A percentile compares a stretch with the other conserved stretches of the same genome.
These are phyloP conservation scores for Trichosporon sp. DNA, from an alignment of 1,284 basidiomycete species.

Conservation along the genomic window DNA sequence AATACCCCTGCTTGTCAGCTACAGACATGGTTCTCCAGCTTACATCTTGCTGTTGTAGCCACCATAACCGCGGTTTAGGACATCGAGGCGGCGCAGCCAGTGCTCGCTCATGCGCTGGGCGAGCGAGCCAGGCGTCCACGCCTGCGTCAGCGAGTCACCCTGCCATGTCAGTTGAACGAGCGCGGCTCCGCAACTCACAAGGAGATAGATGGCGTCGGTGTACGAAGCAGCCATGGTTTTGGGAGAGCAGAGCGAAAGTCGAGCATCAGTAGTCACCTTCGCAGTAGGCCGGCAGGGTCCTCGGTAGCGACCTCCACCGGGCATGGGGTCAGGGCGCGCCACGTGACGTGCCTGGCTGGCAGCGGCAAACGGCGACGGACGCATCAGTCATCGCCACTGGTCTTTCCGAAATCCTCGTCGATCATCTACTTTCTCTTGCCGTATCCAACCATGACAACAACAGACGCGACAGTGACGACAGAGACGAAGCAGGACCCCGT, in stretches of 20 bases:
- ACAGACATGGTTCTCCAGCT: constrained; percentile 14
- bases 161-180: constrained; percentile 25
- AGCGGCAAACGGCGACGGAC: constrained; percentile 1
- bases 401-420: neutral
- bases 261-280: neutral
- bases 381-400: constrained; percentile 2
- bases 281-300: neutral
- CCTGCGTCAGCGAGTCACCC: constrained; percentile 56
- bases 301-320: neutral
- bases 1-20: constrained; percentile 60
- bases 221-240: constrained; percentile 41
- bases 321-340: neutral
- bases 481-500: constrained; percentile 19
- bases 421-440: neutral
- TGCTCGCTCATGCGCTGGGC: constrained; percentile 57
- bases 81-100: constrained; percentile 76
- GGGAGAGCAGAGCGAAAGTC: neutral
- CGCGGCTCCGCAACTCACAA: constrained; percentile 38
- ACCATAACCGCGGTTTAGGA: constrained; percentile 72
- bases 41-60: constrained; percentile 78
- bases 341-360: constrained; percentile 16
- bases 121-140: constrained; percentile 47
- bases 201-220: constrained; percentile 52
- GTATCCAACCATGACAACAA: constrained; percentile 14
- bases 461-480: neutral